These are phyloP conservation scores for Coemansia sp. DNA, from an alignment of 192 early-diverging fungal species.

Conservation along the genomic window DNA sequence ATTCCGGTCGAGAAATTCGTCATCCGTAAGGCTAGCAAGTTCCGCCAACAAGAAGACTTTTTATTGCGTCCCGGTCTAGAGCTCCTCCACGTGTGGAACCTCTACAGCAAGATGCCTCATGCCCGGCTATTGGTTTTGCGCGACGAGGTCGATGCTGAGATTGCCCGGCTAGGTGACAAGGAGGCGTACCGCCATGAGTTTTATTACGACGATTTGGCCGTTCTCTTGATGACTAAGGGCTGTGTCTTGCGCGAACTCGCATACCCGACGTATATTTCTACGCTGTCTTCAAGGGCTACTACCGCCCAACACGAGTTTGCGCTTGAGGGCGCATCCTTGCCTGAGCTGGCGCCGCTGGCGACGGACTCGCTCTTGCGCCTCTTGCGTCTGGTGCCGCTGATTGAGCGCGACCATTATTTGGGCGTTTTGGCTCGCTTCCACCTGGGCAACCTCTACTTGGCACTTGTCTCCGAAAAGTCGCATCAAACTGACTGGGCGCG, in stretches of 20 bases:
- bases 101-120: constrained; percentile 71
- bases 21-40: constrained; percentile 80
- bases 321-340: not conserved
- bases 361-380: constrained; percentile 37
- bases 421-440: constrained; percentile 63
- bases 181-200: constrained; percentile 44
- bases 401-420: constrained; percentile 68
- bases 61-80: constrained; percentile 80
- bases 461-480: constrained; percentile 13
- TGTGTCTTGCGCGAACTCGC: constrained; percentile 67
- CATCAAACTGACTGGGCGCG: constrained; percentile 42
- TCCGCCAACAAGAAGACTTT: constrained; percentile 63
- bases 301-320: not conserved
- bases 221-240: constrained; percentile 71
- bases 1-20: constrained; percentile 90
- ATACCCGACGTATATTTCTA: constrained; percentile 43
- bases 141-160: constrained; percentile 50
- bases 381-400: constrained; percentile 59
- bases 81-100: constrained; percentile 72
- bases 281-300: constrained; percentile 21
- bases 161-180: constrained; percentile 45
- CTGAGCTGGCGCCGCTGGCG: constrained; percentile 15
- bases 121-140: constrained; percentile 50
- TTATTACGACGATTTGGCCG: constrained; percentile 79
- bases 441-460: constrained; percentile 58